Evolutionary conservation across 208 protist genomes (phyloP).

Genomic region (Leishmania arabica): DNA sequence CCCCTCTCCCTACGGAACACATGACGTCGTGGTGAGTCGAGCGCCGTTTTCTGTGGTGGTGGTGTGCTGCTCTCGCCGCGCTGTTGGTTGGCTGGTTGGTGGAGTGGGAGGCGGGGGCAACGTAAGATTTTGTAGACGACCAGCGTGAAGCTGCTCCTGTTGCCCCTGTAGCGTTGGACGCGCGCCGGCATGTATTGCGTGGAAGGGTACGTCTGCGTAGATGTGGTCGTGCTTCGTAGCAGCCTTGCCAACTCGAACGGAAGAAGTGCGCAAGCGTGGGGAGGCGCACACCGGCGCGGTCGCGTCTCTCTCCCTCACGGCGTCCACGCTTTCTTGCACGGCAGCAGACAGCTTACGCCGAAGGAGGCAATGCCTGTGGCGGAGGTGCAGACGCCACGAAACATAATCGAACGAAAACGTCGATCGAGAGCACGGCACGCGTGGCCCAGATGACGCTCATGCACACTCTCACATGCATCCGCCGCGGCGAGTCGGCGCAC

Average conservation of each 20-base stretch:
- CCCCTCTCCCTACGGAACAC: too few relatives aligned
- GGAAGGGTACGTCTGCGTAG: conserved; percentile 2
- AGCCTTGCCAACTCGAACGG: neutral
- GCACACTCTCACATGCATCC: neutral
- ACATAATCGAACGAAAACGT: neutral
- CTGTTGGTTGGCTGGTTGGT: too few relatives aligned
- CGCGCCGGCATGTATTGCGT: too few relatives aligned
- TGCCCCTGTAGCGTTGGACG: too few relatives aligned
- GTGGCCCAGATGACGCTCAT: neutral
- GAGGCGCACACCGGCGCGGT: neutral
- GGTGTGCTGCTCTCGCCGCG: neutral
- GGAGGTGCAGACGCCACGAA: neutral
- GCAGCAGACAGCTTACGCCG: neutral
- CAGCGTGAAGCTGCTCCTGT: too few relatives aligned
- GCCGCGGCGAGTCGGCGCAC: neutral
- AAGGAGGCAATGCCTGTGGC: neutral
- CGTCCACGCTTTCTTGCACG: conserved; percentile 4
- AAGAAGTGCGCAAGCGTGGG: neutral
- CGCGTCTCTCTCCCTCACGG: neutral
- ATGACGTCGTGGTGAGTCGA: too few relatives aligned
- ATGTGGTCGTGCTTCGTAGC: conserved; percentile 5
- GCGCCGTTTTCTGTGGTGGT: neutral
- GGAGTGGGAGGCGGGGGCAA: too few relatives aligned
- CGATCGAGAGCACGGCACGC: neutral
- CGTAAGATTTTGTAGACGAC: too few relatives aligned